These are phyloP conservation scores for Bipolaris bicolor DNA, from an alignment of 2,329 filamentous ascomycete species.

Conservation along the genomic window DNA sequence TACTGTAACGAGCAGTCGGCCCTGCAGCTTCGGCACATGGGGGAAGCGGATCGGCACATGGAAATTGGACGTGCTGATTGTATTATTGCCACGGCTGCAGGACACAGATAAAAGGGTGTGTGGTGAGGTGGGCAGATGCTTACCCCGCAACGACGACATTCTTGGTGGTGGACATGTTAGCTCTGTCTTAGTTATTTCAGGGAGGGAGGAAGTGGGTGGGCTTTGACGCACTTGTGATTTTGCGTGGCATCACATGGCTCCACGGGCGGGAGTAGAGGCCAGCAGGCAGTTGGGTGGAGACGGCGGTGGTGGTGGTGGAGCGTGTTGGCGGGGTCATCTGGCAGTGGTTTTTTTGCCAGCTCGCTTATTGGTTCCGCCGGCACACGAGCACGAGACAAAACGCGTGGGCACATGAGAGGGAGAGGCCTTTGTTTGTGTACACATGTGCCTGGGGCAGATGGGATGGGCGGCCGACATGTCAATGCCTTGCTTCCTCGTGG, in stretches of 20 bases:
- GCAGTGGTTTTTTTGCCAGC: conserved; percentile 3
- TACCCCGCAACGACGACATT: conserved; percentile 59
- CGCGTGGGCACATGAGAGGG: conserved; percentile 29
- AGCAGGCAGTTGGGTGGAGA: background rate
- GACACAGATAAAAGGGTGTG: background rate
- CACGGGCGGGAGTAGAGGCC: background rate
- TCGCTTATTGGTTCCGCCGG: conserved; percentile 24
- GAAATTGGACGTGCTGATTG: background rate
- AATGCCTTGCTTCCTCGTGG: background rate
- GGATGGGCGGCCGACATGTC: background rate
- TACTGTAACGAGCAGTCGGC: background rate
- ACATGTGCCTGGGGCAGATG: background rate
- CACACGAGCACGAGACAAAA: conserved; percentile 30
- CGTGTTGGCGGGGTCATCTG: conserved; percentile 20
- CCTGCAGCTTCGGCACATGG: background rate
- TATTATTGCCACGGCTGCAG: background rate
- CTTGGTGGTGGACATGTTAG: conserved; percentile 11
- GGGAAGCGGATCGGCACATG: background rate
- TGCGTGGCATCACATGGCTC: conserved; percentile 2
- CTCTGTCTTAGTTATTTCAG: background rate
- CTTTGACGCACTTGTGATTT: conserved; percentile 3
- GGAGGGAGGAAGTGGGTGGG: conserved; percentile 9
- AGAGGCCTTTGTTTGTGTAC: conserved; percentile 22
- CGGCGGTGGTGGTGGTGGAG: background rate
- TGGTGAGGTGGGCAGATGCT: conserved; percentile 19